These are phyloP conservation scores for Fragaria iinumae DNA, from an alignment of 306 rosid genomes.

Conservation along the genomic window DNA sequence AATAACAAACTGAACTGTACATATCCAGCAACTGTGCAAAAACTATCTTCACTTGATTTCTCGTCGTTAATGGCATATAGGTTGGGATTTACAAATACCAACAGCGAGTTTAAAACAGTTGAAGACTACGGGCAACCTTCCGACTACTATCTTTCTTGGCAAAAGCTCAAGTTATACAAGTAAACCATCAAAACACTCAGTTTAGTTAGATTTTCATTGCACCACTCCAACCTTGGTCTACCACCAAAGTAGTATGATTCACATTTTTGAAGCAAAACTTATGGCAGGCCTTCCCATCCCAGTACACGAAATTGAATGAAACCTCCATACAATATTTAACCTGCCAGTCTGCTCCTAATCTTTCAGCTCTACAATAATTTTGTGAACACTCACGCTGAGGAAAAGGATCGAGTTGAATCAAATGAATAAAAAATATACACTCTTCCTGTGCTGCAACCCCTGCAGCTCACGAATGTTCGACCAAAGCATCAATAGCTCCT, in stretches of 20 bases:
- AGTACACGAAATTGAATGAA: too few species aligned
- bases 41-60: neutral
- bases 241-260: too few species aligned
- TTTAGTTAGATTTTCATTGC: neutral
- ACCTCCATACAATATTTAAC: neutral
- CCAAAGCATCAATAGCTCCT: neutral
- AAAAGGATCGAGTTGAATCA: neutral
- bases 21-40: neutral
- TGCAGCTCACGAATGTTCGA: neutral
- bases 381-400: neutral
- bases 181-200: neutral
- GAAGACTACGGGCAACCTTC: too few species aligned
- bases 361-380: neutral
- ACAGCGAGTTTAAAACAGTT: too few species aligned
- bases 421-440: conserved; percentile 14
- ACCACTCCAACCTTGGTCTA: neutral
- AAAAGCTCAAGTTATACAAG: too few species aligned
- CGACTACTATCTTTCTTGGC: neutral
- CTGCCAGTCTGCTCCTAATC: neutral
- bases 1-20: neutral
- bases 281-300: too few species aligned
- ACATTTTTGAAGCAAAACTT: too few species aligned
- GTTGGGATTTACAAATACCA: too few species aligned
- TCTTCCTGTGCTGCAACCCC: neutral
- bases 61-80: too few species aligned